Conservation (phyloP, 805 yeast genomes). For the Scheffersomyces coipomensis region DNA sequence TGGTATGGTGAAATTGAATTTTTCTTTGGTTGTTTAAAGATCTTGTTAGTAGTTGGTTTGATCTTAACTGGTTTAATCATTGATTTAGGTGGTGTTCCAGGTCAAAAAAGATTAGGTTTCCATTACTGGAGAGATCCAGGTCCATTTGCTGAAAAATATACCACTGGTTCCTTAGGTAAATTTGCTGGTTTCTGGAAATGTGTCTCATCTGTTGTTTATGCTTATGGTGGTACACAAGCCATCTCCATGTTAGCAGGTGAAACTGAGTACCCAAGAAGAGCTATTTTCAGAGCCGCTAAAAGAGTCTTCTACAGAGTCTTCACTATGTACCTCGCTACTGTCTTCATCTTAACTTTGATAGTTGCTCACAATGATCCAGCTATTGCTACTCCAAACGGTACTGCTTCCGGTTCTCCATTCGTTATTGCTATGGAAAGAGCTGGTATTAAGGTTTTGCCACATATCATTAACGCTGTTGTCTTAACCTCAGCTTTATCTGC, state of each 20-base stretch:
- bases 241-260: conserved; percentile 28
- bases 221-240: conserved; percentile 31
- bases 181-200: conserved; percentile 29
- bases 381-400: conserved; percentile 25
- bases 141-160: conserved; percentile 27
- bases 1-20: conserved; percentile 30
- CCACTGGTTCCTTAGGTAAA: conserved; percentile 16
- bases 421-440: conserved; percentile 36
- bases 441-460: conserved; percentile 32
- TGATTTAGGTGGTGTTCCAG: conserved; percentile 24
- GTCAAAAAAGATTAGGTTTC: conserved; percentile 24
- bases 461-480: conserved; percentile 37
- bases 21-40: conserved; percentile 21
- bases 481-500: conserved; percentile 40
- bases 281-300: conserved; percentile 26
- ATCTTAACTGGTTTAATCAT: conserved; percentile 17
- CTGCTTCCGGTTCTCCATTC: conserved; percentile 36
- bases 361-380: conserved; percentile 26
- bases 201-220: conserved; percentile 38
- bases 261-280: conserved; percentile 29
- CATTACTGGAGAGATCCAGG: conserved; percentile 42
- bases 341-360: conserved; percentile 31
- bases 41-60: conserved; percentile 20
- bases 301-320: conserved; percentile 29
- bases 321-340: conserved; percentile 25